Percentiles rank a stretch among this genome's conserved stretches.
phyloP scores from a whole-genome alignment of 192 early-diverging fungal species.

The Pilaira anomala region DNA sequence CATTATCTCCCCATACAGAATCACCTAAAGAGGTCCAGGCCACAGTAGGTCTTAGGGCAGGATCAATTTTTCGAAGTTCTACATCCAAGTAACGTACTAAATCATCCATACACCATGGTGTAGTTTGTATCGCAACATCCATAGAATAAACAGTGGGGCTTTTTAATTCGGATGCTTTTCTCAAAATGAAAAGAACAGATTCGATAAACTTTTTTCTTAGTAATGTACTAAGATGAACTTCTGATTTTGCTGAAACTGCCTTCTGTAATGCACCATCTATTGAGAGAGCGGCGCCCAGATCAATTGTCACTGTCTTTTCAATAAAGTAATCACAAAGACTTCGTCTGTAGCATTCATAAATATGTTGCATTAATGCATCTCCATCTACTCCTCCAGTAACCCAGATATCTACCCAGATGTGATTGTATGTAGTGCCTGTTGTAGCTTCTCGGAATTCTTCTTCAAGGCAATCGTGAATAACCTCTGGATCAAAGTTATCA shows the following conservation, averaged over 20 bases:
- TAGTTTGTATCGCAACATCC: slow-evolving; percentile 33
- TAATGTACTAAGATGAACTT: background rate
- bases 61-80: slow-evolving; percentile 26
- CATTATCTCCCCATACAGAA: background rate
- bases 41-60: slow-evolving; percentile 13
- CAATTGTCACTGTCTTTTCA: slow-evolving; percentile 18
- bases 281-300: slow-evolving; percentile 1
- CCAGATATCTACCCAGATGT: slow-evolving; percentile 49
- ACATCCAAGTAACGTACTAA: slow-evolving; percentile 42
- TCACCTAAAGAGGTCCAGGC: slow-evolving; percentile 19
- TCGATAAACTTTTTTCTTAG: slow-evolving; percentile 46
- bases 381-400: slow-evolving; percentile 42
- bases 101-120: slow-evolving; percentile 53
- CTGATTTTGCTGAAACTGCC: background rate
- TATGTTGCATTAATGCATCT: slow-evolving; percentile 38
- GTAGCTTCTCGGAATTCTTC: slow-evolving; percentile 24
- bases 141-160: slow-evolving; percentile 47
- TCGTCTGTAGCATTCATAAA: slow-evolving; percentile 50
- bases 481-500: slow-evolving; percentile 10
- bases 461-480: slow-evolving; percentile 17
- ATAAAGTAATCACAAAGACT: slow-evolving; percentile 55
- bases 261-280: slow-evolving; percentile 9
- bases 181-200: slow-evolving; percentile 39
- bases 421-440: slow-evolving; percentile 22
- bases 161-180: slow-evolving; percentile 40